Evolutionary conservation across 1,139 yeast species (phyloP).

Genomic region (Candida frijolesensis): DNA sequence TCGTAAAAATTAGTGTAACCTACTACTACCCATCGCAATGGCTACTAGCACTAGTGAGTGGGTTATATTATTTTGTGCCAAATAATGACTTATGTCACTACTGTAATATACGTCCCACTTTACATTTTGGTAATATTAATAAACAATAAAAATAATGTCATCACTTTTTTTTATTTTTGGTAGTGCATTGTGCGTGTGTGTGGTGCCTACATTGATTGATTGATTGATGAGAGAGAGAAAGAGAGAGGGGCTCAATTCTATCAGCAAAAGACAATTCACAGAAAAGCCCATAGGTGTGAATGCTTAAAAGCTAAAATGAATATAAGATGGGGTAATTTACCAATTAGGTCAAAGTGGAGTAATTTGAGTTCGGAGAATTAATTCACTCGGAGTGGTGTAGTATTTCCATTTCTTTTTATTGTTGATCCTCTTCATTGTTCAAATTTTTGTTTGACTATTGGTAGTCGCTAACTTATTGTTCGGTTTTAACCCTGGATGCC

Average conservation of each 20-base stretch:
- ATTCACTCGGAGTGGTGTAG: background rate
- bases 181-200: too few relatives aligned
- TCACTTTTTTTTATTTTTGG: background rate
- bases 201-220: too few relatives aligned
- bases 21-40: too few relatives aligned
- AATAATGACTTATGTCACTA: background rate
- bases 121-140: background rate
- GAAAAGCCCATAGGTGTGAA: too few relatives aligned
- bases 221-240: too few relatives aligned
- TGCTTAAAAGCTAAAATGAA: background rate
- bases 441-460: background rate
- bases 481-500: too few relatives aligned
- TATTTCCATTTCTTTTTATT: background rate
- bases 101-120: background rate
- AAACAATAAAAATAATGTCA: background rate
- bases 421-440: background rate
- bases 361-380: background rate
- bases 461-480: background rate
- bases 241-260: too few relatives aligned
- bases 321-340: conserved; percentile 1
- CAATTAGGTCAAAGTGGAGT: conserved; percentile 2
- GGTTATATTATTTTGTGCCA: background rate
- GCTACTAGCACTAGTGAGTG: too few relatives aligned
- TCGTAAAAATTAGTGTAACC: too few relatives aligned
- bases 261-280: too few relatives aligned